Evolutionary conservation across 768 basidiomycete species (phyloP).

Genomic region (Lactarius psammicola): DNA sequence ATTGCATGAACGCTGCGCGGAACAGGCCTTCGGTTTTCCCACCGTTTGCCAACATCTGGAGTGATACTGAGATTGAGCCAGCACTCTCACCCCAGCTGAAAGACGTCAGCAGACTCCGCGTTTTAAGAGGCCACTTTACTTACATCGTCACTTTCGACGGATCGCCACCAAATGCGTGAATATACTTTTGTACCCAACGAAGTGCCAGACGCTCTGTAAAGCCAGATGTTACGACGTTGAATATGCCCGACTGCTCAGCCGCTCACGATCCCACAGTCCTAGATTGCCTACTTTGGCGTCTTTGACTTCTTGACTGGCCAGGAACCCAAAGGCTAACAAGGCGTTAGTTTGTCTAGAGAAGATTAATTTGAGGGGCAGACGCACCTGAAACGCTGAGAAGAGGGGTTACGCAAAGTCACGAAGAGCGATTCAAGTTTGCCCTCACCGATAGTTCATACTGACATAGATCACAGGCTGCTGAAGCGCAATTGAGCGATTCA

Average conservation of each 20-base stretch:
- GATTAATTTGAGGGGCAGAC: background rate
- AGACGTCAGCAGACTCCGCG: background rate
- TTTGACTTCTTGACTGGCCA: conserved; percentile 50
- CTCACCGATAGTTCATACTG: conserved; percentile 32
- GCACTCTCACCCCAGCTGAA: conserved; percentile 50
- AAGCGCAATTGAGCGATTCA: conserved; percentile 30
- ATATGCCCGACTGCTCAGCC: background rate
- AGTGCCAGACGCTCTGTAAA: conserved; percentile 53
- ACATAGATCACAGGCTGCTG: conserved; percentile 31
- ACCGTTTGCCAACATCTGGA: conserved; percentile 44
- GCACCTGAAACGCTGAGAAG: conserved; percentile 16
- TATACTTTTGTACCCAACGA: conserved; percentile 65
- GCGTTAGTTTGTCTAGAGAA: background rate
- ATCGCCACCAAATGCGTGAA: conserved; percentile 62
- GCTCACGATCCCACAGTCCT: conserved; percentile 61
- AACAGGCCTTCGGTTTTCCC: conserved; percentile 41
- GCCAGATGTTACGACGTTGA: background rate
- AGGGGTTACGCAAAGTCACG: too few relatives aligned
- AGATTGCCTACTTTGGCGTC: conserved; percentile 56
- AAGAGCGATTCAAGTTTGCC: background rate
- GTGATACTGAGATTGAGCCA: conserved; percentile 46
- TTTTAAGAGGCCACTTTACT: conserved; percentile 27
- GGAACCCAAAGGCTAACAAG: conserved; percentile 46
- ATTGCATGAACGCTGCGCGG: conserved; percentile 45
- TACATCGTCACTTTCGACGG: conserved; percentile 57